These are phyloP conservation scores for Thecamonas trahens DNA, from an alignment of 78 protist species.

Conservation along the genomic window DNA sequence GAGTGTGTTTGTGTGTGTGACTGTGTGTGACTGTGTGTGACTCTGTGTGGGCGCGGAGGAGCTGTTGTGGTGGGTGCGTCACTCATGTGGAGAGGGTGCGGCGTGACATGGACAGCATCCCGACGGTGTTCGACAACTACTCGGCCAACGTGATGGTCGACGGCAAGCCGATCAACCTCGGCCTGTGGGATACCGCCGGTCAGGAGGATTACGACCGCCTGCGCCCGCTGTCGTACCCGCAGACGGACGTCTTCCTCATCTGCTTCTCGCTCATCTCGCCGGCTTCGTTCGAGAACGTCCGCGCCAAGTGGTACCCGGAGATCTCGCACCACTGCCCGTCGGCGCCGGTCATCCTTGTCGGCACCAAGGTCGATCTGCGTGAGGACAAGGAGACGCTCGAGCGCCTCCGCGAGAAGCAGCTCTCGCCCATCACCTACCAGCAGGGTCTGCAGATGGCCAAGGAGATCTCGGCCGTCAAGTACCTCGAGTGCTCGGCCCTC, in stretches of 20 bases:
- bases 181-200: slow-evolving; percentile 98
- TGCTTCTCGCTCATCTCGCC: slow-evolving; percentile 67
- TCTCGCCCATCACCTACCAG: slow-evolving; percentile 16
- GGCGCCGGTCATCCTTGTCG: slow-evolving; percentile 29
- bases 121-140: slow-evolving; percentile 89
- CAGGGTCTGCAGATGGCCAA: slow-evolving; percentile 40
- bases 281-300: slow-evolving; percentile 70
- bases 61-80: no score
- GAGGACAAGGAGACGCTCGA: slow-evolving; percentile 15
- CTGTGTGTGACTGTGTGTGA: no score
- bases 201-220: slow-evolving; percentile 96
- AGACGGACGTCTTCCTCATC: slow-evolving; percentile 79
- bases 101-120: no score
- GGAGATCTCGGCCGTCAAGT: slow-evolving; percentile 64
- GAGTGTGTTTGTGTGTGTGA: no score
- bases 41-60: no score
- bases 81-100: no score
- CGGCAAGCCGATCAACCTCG: slow-evolving; percentile 66
- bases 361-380: slow-evolving; percentile 43
- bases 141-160: slow-evolving; percentile 78
- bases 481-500: slow-evolving; percentile 88
- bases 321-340: slow-evolving; percentile 34
- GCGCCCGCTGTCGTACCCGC: slow-evolving; percentile 88
- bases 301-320: slow-evolving; percentile 28
- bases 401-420: slow-evolving; percentile 10